Percentiles rank a stretch among this genome's conserved stretches.
These are phyloP conservation scores for Beauveria medogensis DNA, from an alignment of 2,329 filamentous ascomycete species.

Conservation along the genomic window DNA sequence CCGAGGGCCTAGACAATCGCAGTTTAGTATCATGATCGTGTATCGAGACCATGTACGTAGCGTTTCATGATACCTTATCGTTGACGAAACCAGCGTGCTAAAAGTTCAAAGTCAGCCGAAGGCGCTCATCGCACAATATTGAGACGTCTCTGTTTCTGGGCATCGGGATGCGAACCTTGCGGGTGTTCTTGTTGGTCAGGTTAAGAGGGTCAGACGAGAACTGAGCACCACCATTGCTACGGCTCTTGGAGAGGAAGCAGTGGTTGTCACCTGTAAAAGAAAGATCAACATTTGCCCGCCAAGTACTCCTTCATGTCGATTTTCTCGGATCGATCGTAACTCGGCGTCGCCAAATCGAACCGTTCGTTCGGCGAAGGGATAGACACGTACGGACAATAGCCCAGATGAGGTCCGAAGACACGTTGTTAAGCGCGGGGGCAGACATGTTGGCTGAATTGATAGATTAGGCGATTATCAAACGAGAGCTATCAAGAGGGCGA, in stretches of 20 bases:
- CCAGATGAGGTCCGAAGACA: constrained; percentile 91
- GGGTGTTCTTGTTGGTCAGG: constrained; percentile 81
- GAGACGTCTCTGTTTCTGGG: background rate
- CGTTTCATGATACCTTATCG: constrained; percentile 61
- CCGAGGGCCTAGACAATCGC: constrained; percentile 63
- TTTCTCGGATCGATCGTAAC: background rate
- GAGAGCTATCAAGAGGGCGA: background rate
- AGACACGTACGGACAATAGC: constrained; percentile 73
- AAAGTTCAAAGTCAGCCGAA: constrained; percentile 24
- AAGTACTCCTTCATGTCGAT: background rate
- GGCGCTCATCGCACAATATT: background rate
- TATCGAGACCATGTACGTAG: background rate
- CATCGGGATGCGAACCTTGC: constrained; percentile 58
- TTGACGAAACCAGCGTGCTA: constrained; percentile 91
- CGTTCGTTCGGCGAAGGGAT: background rate
- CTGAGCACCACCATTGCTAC: constrained; percentile 66
- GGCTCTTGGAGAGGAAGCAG: constrained; percentile 87
- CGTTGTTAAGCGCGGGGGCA: constrained; percentile 54
- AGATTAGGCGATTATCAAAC: constrained; percentile 2
- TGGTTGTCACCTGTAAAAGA: constrained; percentile 66
- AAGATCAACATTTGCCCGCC: background rate
- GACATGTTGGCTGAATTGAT: constrained; percentile 44
- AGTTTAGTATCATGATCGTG: constrained; percentile 14
- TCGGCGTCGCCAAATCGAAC: background rate
- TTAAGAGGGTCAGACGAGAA: constrained; percentile 95